Conservation (phyloP, 2,329 filamentous ascomycete species). For the Aspergillus japonicus region DNA sequence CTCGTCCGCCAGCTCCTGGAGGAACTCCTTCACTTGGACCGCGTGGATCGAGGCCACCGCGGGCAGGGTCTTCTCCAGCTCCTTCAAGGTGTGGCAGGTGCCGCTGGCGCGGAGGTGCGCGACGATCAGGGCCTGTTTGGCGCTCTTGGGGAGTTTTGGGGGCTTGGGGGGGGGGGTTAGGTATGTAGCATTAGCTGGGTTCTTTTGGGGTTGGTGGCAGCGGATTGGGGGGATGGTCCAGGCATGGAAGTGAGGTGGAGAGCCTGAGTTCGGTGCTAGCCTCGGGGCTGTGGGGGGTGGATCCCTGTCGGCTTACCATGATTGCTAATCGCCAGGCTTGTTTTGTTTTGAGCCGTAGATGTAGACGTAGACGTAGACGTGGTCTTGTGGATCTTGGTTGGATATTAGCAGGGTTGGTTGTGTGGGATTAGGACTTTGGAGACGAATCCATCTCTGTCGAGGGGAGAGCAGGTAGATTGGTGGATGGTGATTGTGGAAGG, state of each 20-base stretch:
- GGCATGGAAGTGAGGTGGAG: too few relatives aligned
- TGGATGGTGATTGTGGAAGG: too few relatives aligned
- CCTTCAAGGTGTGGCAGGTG: slow-evolving; percentile 64
- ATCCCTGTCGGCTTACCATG: background rate
- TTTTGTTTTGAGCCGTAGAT: too few relatives aligned
- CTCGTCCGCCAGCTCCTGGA: slow-evolving; percentile 62
- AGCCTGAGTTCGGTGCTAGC: too few relatives aligned
- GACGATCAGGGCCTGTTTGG: slow-evolving; percentile 59
- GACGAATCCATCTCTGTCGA: too few relatives aligned
- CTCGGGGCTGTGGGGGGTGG: too few relatives aligned
- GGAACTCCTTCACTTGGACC: slow-evolving; percentile 67
- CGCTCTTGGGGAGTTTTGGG: slow-evolving; percentile 58
- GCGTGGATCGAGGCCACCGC: slow-evolving; percentile 62
- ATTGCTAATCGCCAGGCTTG: background rate
- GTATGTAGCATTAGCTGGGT: background rate
- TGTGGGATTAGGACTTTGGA: too few relatives aligned
- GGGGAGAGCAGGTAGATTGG: too few relatives aligned
- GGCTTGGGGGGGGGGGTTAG: slow-evolving; percentile 28
- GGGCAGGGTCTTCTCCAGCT: slow-evolving; percentile 65
- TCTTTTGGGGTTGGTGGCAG: background rate
- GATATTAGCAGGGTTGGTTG: too few relatives aligned
- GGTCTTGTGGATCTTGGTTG: too few relatives aligned
- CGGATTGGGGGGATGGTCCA: too few relatives aligned
- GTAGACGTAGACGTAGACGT: background rate
- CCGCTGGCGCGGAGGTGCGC: slow-evolving; percentile 60